Conservation (phyloP, 768 basidiomycete genomes). For the Xerocomellus amylosporus region DNA sequence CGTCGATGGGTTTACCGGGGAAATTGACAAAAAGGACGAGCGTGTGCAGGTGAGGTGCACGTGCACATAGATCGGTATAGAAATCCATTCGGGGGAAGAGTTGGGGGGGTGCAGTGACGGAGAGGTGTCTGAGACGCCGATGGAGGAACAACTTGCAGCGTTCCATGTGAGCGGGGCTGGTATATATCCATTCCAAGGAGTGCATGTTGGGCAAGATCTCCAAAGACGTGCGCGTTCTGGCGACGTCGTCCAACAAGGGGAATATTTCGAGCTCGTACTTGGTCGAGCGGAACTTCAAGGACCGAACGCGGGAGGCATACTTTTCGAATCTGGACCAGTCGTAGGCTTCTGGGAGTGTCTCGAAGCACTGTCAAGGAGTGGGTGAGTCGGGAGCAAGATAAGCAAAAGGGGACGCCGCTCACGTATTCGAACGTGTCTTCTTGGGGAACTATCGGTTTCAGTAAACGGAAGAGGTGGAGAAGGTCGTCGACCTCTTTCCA, state of each 20-base stretch:
- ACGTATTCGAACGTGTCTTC: conserved; percentile 24
- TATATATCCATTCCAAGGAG: conserved; percentile 47
- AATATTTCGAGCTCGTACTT: conserved; percentile 17
- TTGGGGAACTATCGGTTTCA: conserved; percentile 42
- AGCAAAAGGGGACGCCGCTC: neutral
- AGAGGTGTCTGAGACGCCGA: conserved; percentile 42
- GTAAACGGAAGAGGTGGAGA: conserved; percentile 43
- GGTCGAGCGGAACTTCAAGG: conserved; percentile 23
- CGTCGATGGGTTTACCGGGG: conserved; percentile 42
- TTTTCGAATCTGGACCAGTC: conserved; percentile 58
- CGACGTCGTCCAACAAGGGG: conserved; percentile 46
- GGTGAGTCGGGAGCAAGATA: neutral
- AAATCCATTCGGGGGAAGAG: conserved; percentile 10
- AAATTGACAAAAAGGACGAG: conserved; percentile 47
- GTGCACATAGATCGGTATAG: conserved; percentile 41
- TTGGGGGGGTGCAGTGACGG: conserved; percentile 30
- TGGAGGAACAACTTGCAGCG: conserved; percentile 58
- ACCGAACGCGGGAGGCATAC: conserved; percentile 51
- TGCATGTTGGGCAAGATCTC: conserved; percentile 56
- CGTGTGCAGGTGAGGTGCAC: conserved; percentile 49
- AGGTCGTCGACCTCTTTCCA: conserved; percentile 56
- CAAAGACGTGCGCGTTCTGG: conserved; percentile 50
- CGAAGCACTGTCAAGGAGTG: conserved; percentile 37
- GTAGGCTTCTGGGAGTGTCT: conserved; percentile 38
- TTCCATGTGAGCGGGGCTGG: conserved; percentile 26